Evolutionary conservation across 1,284 basidiomycete genomes (phyloP).

Genomic region (Cryptococcus maquisensis): DNA sequence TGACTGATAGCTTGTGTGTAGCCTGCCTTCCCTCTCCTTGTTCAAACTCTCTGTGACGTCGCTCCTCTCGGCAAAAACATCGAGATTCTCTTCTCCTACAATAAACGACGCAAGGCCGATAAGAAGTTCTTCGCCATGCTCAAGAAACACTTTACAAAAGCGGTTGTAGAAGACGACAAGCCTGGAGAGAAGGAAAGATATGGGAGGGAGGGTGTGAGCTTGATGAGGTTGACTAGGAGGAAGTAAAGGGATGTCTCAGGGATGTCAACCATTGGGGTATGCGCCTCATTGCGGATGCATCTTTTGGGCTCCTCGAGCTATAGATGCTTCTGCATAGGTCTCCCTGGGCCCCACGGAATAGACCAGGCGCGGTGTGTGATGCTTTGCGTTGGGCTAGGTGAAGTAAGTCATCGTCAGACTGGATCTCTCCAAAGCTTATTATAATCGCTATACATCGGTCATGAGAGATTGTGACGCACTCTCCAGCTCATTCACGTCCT

Average conservation of each 20-base stretch:
- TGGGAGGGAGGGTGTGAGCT: slow-evolving; percentile 39
- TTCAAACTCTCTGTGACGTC: slow-evolving; percentile 70
- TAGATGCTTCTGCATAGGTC: no score
- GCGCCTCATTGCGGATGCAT: background rate
- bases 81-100: slow-evolving; percentile 84
- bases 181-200: slow-evolving; percentile 42
- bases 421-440: no score
- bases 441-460: no score
- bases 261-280: background rate
- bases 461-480: no score
- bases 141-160: slow-evolving; percentile 70
- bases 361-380: no score
- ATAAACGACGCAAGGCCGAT: slow-evolving; percentile 91
- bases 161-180: slow-evolving; percentile 38
- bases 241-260: slow-evolving; percentile 19
- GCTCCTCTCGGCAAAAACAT: slow-evolving; percentile 52
- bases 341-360: no score
- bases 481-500: no score
- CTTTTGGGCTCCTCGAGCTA: background rate
- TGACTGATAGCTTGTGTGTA: no score
- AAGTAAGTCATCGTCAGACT: no score
- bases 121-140: slow-evolving; percentile 81
- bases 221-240: slow-evolving; percentile 33
- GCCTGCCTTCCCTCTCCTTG: slow-evolving; percentile 49
- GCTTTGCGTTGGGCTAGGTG: no score